Conservation (phyloP, 1,284 basidiomycete species). For the Polyporus tsugae region DNA sequence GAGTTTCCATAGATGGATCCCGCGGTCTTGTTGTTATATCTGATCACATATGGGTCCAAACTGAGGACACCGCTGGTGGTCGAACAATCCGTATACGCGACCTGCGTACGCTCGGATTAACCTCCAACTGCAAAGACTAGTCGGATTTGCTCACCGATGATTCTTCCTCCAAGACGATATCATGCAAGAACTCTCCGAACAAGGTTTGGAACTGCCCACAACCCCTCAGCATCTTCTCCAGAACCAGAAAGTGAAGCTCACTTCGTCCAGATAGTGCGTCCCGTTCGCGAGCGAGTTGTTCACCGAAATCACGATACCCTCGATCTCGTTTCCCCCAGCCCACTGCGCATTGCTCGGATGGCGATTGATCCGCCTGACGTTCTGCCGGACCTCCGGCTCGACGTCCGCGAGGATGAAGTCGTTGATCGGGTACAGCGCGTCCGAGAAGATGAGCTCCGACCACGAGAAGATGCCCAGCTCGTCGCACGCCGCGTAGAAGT, state of each 20-base stretch:
- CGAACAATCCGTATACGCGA: constrained; percentile 70
- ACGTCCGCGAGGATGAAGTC: constrained; percentile 60
- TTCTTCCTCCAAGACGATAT: constrained; percentile 55
- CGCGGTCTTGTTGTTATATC: constrained; percentile 58
- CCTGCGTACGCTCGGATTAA: constrained; percentile 41
- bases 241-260: constrained; percentile 33
- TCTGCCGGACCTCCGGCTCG: constrained; percentile 65
- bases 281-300: constrained; percentile 50
- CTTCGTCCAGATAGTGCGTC: constrained; percentile 58
- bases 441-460: constrained; percentile 73
- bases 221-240: too few species aligned
- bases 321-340: constrained; percentile 71
- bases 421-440: constrained; percentile 64
- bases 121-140: not conserved
- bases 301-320: constrained; percentile 56
- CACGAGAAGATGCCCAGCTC: constrained; percentile 70
- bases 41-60: constrained; percentile 62
- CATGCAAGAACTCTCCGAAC: constrained; percentile 62
- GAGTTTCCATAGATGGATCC: constrained; percentile 67
- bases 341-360: constrained; percentile 69
- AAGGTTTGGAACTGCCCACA: constrained; percentile 54
- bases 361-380: constrained; percentile 60
- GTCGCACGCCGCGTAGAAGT: constrained; percentile 67
- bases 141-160: constrained; percentile 49
- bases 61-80: constrained; percentile 66